Conservation (phyloP, 2,329 filamentous ascomycete species). For the Penicillium rolfsii region DNA sequence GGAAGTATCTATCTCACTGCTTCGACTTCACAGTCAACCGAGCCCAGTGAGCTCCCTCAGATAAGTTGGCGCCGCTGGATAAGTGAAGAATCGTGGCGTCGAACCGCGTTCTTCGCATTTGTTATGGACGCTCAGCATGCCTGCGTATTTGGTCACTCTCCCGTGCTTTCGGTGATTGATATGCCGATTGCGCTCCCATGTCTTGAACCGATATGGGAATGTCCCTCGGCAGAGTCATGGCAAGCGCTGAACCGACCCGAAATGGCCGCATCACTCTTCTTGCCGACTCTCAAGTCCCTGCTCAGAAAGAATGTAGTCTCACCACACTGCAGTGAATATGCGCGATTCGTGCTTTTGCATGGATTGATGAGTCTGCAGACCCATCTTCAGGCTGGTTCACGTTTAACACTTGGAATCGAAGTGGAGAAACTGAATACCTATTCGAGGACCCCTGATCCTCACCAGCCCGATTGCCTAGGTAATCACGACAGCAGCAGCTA, state of each 20-base stretch:
- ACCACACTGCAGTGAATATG: conserved; percentile 29
- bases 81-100: conserved; percentile 30
- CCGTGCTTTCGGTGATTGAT: conserved; percentile 33
- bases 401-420: conserved; percentile 18
- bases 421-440: background rate
- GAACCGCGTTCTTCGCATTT: conserved; percentile 35
- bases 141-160: conserved; percentile 35
- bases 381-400: conserved; percentile 29
- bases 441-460: background rate
- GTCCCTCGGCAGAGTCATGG: conserved; percentile 27
- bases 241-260: conserved; percentile 19
- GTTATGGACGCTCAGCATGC: conserved; percentile 37
- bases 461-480: conserved; percentile 8
- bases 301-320: conserved; percentile 27
- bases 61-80: conserved; percentile 30
- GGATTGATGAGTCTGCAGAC: conserved; percentile 33
- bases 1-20: conserved; percentile 19
- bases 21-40: background rate
- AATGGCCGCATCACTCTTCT: conserved; percentile 23
- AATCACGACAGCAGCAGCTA: background rate
- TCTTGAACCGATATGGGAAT: conserved; percentile 32
- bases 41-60: background rate
- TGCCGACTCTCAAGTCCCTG: conserved; percentile 28
- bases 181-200: conserved; percentile 33
- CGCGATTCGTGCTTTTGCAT: conserved; percentile 31